Evolutionary conservation across 129 eudicot genomes (phyloP).

Genomic region (Scalesia atractyloides): DNA sequence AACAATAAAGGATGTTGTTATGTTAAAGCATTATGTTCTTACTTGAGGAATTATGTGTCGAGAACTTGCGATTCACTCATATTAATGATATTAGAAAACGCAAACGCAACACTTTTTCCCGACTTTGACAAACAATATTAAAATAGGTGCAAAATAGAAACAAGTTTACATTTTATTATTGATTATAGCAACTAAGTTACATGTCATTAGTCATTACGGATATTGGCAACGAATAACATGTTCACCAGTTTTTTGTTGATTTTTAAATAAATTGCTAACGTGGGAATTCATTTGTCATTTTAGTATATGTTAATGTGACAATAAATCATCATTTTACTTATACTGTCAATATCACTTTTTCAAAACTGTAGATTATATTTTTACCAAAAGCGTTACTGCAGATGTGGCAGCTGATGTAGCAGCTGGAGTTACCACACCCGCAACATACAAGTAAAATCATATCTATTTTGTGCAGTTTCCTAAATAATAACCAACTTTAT

Average conservation of each 20-base stretch:
- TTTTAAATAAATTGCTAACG: neutral
- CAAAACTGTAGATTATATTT: no score
- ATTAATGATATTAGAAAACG: neutral
- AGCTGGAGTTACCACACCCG: no score
- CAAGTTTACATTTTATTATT: neutral
- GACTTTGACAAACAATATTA: neutral
- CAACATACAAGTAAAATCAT: neutral
- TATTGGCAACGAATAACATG: no score
- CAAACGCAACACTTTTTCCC: neutral
- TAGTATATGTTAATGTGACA: no score
- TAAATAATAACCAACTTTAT: neutral
- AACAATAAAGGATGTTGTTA: conserved; percentile 1
- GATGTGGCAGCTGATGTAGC: neutral
- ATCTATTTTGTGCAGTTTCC: neutral
- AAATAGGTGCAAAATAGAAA: neutral
- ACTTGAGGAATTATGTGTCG: neutral
- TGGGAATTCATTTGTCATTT: neutral
- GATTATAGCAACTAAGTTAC: neutral
- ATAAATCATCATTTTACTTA: no score
- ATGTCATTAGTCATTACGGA: no score
- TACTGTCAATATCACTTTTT: no score
- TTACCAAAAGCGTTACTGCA: neutral
- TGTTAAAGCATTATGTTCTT: no score
- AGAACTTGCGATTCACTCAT: no score
- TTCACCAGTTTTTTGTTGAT: neutral